Base-by-base conservation (phyloP, 352 stramenopile species). In the Globisporangium camurandrum region DNA sequence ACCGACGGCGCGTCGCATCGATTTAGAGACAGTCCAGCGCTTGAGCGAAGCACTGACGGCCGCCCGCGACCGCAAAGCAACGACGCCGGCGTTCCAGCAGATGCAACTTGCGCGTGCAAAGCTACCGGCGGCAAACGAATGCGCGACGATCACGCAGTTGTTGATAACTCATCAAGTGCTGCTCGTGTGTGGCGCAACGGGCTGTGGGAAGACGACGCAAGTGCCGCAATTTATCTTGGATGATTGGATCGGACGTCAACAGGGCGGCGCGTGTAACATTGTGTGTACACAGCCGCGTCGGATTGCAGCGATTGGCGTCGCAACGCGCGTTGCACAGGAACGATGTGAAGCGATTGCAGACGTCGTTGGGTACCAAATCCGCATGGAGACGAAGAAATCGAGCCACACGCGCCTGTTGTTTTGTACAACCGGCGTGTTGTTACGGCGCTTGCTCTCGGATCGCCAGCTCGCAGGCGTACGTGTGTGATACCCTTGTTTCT, bases 151-250 rank as follows among this genome's bases (percentile, higher is more conserved):
- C 17, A 61, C 91, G 3, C 34, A 76, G 28, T 73, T 66, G 44
- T 50, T 88, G 17, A 46, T 69, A 11, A 49, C 69, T 50, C 64
- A 95, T 47, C 83, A 98, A 49, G 94, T 98, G 10, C 61, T 98
- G 20, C 67, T 99, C 3, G 75, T 99, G 12, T 97, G 86, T n/a
- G 96, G 95, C 24, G 87, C 97, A 24, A 98, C 93, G 9, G 93
- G 94, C 40, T 97, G 88, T 62, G 94, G 93, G 43, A 98, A 98
- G 57, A 97, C 90, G 11, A 98, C 95, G 7, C 95, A 98, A 61
- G 93, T 99, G 24, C 95, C 95, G 33, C 95, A 99, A 64, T 98
- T 98, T 46, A 93, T 99, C 63, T 60, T 98, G 3, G 95, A 99
- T 56, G 75, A 98, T 20, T 90, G 75, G 56, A 93, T 97, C 27